phyloP scores from a whole-genome alignment of 2,329 filamentous ascomycete genomes.

The Venturia oleaginea region DNA sequence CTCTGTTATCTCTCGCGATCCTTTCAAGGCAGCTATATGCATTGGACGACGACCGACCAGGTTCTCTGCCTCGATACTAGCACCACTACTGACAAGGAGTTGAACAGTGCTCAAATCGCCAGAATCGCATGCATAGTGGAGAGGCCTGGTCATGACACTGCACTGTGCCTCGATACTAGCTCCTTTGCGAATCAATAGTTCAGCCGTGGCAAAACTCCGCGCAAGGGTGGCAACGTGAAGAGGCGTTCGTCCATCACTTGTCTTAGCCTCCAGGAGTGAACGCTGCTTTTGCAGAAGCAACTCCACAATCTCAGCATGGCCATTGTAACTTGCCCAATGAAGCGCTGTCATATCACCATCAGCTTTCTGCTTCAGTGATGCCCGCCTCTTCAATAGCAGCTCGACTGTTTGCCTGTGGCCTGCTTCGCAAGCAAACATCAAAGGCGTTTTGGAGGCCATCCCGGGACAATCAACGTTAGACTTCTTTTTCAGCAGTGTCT shows the following conservation, averaged over 20 bases:
- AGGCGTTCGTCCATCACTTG: conserved; percentile 26
- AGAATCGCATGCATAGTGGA: conserved; percentile 31
- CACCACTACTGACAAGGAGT: conserved; percentile 26
- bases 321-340: conserved; percentile 28
- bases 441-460: conserved; percentile 19
- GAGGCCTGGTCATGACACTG: conserved; percentile 22
- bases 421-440: conserved; percentile 18
- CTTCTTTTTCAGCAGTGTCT: conserved; percentile 23
- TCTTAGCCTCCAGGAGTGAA: conserved; percentile 29
- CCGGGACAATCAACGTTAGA: conserved; percentile 20
- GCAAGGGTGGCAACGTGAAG: conserved; percentile 29
- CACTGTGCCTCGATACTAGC: conserved; percentile 25
- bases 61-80: conserved; percentile 27
- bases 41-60: conserved; percentile 24
- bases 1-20: conserved; percentile 24
- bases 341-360: conserved; percentile 28
- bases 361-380: conserved; percentile 23
- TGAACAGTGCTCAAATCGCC: conserved; percentile 24
- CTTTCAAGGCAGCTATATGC: conserved; percentile 26
- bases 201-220: conserved; percentile 29
- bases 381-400: conserved; percentile 13
- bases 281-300: conserved; percentile 27
- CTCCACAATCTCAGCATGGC: conserved; percentile 28
- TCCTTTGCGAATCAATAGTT: conserved; percentile 28
- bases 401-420: conserved; percentile 10